phyloP scores from a whole-genome alignment of 2,329 filamentous ascomycete genomes.

The Aspergillus pseudoviridinutans region DNA sequence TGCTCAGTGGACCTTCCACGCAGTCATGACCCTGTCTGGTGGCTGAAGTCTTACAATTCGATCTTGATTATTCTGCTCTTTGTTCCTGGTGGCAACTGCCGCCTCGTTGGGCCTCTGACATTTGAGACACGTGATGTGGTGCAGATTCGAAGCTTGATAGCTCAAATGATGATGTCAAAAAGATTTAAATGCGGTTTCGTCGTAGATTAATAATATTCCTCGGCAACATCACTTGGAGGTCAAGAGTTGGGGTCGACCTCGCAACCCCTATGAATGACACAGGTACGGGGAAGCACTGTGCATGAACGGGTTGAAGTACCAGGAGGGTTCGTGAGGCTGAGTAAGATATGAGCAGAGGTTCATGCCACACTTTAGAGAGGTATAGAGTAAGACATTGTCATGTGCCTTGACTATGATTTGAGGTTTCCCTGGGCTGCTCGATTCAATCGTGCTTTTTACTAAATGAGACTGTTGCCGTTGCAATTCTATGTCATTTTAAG shows the following conservation, averaged over 20 bases:
- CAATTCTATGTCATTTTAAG: background rate
- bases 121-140: background rate
- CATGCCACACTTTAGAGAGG: background rate
- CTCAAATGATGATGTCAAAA: background rate
- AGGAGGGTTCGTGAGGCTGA: no score
- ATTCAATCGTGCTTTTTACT: no score
- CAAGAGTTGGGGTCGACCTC: no score
- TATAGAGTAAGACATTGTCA: background rate
- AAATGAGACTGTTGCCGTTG: background rate
- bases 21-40: slow-evolving; percentile 9
- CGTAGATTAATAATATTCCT: background rate
- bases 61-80: background rate
- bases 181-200: background rate
- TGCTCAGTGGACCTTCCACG: slow-evolving; percentile 1
- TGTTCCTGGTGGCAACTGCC: background rate
- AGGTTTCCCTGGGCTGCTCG: background rate
- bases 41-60: slow-evolving; percentile 10
- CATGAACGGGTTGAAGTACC: background rate
- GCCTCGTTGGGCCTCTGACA: background rate
- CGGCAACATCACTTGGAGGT: background rate
- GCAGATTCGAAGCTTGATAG: background rate
- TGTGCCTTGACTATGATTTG: background rate
- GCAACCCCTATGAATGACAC: background rate
- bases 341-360: no score
- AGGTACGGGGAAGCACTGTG: background rate